Evolutionary conservation across 805 yeast genomes (phyloP).

Genomic region (Wickerhamiella parazyma): DNA sequence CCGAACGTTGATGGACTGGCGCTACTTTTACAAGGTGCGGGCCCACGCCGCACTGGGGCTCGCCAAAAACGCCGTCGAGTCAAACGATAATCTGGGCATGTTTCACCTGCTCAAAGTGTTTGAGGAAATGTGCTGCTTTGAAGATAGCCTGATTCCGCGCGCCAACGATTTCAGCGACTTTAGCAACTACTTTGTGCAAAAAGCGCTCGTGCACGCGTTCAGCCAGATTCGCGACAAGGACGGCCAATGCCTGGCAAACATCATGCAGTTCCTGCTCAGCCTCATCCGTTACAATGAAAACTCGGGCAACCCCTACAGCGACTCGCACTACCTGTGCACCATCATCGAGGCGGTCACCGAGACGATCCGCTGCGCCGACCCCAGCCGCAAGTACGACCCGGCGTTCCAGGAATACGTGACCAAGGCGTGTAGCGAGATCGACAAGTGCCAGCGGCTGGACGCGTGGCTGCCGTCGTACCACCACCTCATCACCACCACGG

Average conservation of each 20-base stretch:
- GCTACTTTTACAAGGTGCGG: conserved; percentile 83
- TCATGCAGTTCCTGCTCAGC: conserved; percentile 52
- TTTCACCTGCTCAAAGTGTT: conserved; percentile 58
- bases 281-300: conserved; percentile 76
- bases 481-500: conserved; percentile 38
- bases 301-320: conserved; percentile 61
- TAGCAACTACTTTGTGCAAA: conserved; percentile 53
- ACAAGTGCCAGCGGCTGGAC: conserved; percentile 66
- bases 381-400: conserved; percentile 10
- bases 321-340: conserved; percentile 48
- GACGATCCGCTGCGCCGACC: conserved; percentile 21
- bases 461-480: conserved; percentile 73
- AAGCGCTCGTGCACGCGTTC: conserved; percentile 50
- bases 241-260: conserved; percentile 46
- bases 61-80: conserved; percentile 49
- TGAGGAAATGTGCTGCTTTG: conserved; percentile 59
- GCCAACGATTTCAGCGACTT: conserved; percentile 73
- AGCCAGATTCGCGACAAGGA: conserved; percentile 46
- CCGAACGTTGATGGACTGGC: conserved; percentile 65
- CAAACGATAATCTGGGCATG: conserved; percentile 56
- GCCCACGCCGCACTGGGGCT: conserved; percentile 75
- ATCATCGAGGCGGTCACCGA: conserved; percentile 43
- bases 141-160: conserved; percentile 48
- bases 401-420: conserved; percentile 27
- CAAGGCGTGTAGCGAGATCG: conserved; percentile 50